Conservation (phyloP, 1,284 basidiomycete genomes). For the Meripilus lineatus region DNA sequence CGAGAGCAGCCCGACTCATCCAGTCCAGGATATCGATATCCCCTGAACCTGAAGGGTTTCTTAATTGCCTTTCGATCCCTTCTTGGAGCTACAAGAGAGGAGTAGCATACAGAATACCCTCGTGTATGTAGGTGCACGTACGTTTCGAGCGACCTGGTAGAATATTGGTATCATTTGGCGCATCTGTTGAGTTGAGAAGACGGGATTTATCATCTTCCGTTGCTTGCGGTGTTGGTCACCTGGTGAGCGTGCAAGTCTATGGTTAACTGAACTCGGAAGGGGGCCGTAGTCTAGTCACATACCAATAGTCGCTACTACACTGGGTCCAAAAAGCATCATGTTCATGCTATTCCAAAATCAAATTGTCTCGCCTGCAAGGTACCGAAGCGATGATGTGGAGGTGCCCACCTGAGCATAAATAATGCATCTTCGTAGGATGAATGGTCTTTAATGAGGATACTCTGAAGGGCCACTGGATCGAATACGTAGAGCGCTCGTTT, state of each 20-base stretch:
- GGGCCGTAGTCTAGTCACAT: neutral
- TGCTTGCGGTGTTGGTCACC: conserved; percentile 28
- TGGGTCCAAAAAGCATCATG: conserved; percentile 4
- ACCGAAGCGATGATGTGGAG: neutral
- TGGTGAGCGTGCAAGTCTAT: conserved; percentile 7
- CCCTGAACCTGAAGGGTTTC: conserved; percentile 8
- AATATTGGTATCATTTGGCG: conserved; percentile 29
- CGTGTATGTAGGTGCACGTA: conserved; percentile 9
- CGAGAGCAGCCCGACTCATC: conserved; percentile 32
- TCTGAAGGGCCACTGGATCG: conserved; percentile 12
- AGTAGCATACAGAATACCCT: neutral
- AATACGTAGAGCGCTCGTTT: conserved; percentile 10
- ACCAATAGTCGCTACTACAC: conserved; percentile 4
- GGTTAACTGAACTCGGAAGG: neutral
- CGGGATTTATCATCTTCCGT: conserved; percentile 28
- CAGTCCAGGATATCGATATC: conserved; percentile 31
- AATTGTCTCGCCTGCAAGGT: neutral
- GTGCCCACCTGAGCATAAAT: neutral
- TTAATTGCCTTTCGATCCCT: conserved; percentile 16
- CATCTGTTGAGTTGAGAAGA: conserved; percentile 28
- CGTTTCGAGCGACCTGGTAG: conserved; percentile 26
- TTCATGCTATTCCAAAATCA: conserved; percentile 2
- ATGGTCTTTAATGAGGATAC: conserved; percentile 12
- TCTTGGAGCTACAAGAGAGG: conserved; percentile 15
- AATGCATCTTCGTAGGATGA: conserved; percentile 8